Evolutionary conservation across 2,329 filamentous ascomycete genomes (phyloP).

Genomic region (Oidium heveae): DNA sequence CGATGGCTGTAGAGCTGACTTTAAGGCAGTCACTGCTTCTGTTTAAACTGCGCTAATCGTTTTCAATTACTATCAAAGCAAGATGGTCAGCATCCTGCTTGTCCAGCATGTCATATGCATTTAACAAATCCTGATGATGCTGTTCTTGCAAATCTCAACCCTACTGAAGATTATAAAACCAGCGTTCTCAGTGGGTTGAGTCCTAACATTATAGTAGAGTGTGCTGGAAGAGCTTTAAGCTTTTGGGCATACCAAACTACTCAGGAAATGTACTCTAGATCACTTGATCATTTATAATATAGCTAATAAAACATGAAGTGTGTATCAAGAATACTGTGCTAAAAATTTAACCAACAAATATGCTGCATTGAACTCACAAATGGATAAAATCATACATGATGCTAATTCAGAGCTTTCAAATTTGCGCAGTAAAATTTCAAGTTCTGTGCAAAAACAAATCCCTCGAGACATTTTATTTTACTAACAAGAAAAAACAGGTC

Average conservation of each 20-base stretch:
- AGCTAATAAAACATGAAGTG: slow-evolving; percentile 18
- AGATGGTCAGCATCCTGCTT: slow-evolving; percentile 26
- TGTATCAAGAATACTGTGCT: slow-evolving; percentile 53
- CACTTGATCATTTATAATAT: slow-evolving; percentile 4
- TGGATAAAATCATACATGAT: slow-evolving; percentile 50
- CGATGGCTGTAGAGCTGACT: slow-evolving; percentile 3
- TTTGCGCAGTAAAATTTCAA: slow-evolving; percentile 36
- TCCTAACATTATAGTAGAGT: slow-evolving; percentile 66
- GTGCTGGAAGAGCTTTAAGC: slow-evolving; percentile 48
- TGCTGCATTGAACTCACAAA: slow-evolving; percentile 31
- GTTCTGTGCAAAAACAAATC: slow-evolving; percentile 16
- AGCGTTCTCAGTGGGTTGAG: slow-evolving; percentile 62
- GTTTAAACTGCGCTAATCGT: slow-evolving; percentile 42
- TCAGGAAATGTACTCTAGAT: slow-evolving; percentile 44
- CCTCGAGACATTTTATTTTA: background rate
- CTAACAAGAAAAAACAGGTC: slow-evolving; percentile 16
- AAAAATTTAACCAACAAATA: slow-evolving; percentile 53
- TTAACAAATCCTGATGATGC: slow-evolving; percentile 53
- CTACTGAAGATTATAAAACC: slow-evolving; percentile 74
- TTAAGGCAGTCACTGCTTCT: slow-evolving; percentile 53
- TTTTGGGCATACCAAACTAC: slow-evolving; percentile 77
- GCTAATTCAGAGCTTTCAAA: slow-evolving; percentile 47
- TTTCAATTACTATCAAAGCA: slow-evolving; percentile 30
- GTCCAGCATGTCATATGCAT: slow-evolving; percentile 49
- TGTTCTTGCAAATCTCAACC: slow-evolving; percentile 44